These are phyloP conservation scores for Podila clonocystis DNA, from an alignment of 192 early-diverging fungal genomes.

Conservation along the genomic window DNA sequence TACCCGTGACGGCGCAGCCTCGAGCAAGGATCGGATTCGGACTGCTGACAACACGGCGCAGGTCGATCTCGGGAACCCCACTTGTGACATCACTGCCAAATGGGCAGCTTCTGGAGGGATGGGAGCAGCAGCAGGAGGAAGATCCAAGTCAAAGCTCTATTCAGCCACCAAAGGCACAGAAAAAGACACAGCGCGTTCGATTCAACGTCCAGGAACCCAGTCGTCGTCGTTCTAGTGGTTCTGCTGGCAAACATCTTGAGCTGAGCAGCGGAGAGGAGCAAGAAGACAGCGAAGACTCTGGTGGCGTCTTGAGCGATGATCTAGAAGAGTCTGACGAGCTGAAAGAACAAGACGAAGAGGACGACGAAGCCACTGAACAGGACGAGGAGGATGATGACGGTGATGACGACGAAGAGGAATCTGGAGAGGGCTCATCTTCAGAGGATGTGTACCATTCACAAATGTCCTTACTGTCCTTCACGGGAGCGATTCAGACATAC, in stretches of 20 bases:
- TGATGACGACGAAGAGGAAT: conserved; percentile 9
- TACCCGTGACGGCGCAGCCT: conserved; percentile 25
- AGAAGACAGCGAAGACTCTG: neutral
- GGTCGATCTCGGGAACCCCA: neutral
- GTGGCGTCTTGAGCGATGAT: neutral
- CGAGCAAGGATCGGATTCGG: conserved; percentile 25
- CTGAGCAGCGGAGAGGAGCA: neutral
- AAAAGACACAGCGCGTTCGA: neutral
- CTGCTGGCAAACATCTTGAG: neutral
- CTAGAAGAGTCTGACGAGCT: neutral
- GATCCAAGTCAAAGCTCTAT: neutral
- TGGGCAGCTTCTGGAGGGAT: no score
- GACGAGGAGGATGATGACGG: conserved; percentile 6
- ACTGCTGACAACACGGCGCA: conserved; percentile 8
- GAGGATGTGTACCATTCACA: conserved; percentile 29
- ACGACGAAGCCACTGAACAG: neutral
- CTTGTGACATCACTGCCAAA: no score
- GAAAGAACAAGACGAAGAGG: conserved; percentile 1
- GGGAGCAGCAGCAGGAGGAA: neutral
- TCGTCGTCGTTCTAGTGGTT: neutral
- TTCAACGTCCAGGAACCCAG: neutral
- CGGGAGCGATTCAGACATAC: conserved; percentile 42
- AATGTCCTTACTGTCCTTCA: conserved; percentile 42
- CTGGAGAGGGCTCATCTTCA: conserved; percentile 17
- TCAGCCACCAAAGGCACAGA: neutral